Percentiles rank a stretch among this genome's conserved stretches.
phyloP scores from a whole-genome alignment of 768 basidiomycete genomes.

The Russula abietina region DNA sequence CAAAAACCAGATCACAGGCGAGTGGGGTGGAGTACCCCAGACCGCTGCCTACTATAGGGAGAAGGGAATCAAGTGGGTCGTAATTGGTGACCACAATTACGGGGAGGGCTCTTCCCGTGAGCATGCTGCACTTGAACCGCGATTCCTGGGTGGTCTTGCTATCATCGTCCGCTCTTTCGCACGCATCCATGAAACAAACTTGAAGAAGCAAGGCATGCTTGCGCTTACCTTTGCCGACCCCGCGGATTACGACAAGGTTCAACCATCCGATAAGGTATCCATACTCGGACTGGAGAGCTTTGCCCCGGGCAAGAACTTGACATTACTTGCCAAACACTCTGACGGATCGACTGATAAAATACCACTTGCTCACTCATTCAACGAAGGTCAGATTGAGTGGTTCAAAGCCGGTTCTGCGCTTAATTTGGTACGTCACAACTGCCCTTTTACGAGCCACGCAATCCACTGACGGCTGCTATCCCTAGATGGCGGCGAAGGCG shows the following conservation, averaged over 20 bases:
- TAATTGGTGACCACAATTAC: constrained; percentile 93
- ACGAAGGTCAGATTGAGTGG: constrained; percentile 96
- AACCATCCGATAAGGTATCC: constrained; percentile 80
- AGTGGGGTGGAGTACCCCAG: constrained; percentile 79
- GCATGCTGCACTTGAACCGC: constrained; percentile 94
- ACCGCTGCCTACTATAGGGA: constrained; percentile 87
- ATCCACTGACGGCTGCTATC: neutral
- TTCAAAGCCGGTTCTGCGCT: constrained; percentile 97
- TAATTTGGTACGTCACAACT: constrained; percentile 56
- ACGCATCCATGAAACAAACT: constrained; percentile 95
- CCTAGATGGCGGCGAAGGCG: constrained; percentile 20
- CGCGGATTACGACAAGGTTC: constrained; percentile 91
- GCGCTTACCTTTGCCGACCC: constrained; percentile 89
- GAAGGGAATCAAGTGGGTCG: constrained; percentile 90
- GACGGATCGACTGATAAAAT: constrained; percentile 77
- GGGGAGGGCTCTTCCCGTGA: constrained; percentile 98
- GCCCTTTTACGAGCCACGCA: neutral
- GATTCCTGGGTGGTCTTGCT: constrained; percentile 90
- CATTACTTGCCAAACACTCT: constrained; percentile 71
- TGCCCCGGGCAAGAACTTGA: constrained; percentile 88
- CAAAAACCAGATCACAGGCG: constrained; percentile 84
- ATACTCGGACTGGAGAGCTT: constrained; percentile 86
- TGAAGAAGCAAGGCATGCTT: constrained; percentile 99
- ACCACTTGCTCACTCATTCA: constrained; percentile 86
- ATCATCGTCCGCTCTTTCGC: constrained; percentile 96